Conservation (phyloP, 2,329 filamentous ascomycete species). For the Penicillium sp. region DNA sequence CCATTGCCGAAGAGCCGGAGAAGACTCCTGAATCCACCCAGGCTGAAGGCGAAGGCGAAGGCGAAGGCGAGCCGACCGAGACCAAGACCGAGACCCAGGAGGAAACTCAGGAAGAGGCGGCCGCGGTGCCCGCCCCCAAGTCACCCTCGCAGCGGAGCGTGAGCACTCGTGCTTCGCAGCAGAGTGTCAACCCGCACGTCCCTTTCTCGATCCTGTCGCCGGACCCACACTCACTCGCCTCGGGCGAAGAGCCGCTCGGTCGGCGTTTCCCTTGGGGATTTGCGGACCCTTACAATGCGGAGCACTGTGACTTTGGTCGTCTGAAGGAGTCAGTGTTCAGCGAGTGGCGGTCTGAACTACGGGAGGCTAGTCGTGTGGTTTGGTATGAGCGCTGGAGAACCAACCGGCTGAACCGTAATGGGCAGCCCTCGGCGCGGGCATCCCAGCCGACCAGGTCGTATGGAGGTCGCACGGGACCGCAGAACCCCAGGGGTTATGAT, state of each 20-base stretch:
- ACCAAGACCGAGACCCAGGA: constrained; percentile 19
- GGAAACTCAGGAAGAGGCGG: constrained; percentile 2
- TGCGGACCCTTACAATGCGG: constrained; percentile 85
- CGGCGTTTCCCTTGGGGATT: constrained; percentile 96
- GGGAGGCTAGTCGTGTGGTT: constrained; percentile 85
- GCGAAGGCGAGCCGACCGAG: not conserved
- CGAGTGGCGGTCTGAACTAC: constrained; percentile 89
- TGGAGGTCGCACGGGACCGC: constrained; percentile 35
- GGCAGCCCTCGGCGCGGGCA: constrained; percentile 23
- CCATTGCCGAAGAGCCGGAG: constrained; percentile 13
- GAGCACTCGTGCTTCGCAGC: constrained; percentile 52
- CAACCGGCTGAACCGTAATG: constrained; percentile 45
- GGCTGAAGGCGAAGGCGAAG: constrained; percentile 1
- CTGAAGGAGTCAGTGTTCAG: constrained; percentile 90
- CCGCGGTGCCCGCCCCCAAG: constrained; percentile 25
- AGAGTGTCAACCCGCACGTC: constrained; percentile 64
- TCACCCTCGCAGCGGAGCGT: constrained; percentile 41
- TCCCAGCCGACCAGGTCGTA: constrained; percentile 26
- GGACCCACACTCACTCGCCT: constrained; percentile 75
- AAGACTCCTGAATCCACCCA: constrained; percentile 6
- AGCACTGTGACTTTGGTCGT: constrained; percentile 91
- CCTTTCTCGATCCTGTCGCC: constrained; percentile 94
- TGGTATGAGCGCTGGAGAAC: constrained; percentile 98
- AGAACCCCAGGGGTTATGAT: constrained; percentile 13
- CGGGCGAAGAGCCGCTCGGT: constrained; percentile 61